Base-by-base conservation (phyloP, 1,139 yeast genomes). In the Pichiaceae sp. region DNA sequence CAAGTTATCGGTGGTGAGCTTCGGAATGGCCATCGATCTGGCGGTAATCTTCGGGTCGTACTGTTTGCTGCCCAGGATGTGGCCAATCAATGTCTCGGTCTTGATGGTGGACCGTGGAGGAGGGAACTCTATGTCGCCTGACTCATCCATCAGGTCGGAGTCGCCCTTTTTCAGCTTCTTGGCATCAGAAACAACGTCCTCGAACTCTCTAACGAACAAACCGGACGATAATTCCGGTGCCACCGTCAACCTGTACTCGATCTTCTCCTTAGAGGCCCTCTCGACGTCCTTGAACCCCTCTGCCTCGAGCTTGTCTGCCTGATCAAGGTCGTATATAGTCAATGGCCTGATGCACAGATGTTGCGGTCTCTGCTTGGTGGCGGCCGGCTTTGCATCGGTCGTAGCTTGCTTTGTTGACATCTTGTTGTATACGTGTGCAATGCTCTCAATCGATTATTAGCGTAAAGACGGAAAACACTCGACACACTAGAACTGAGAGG, bases 201-300 rank as follows among this genome's bases (percentile, higher is more conserved):
- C 52, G 58, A 78, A 84, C 41, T 76, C 78, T 54, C 96, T 72
- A 36, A 83, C 67, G 52, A 89, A 89, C 42, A 91, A 68, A 2
- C 97, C 97, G 4, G 89, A 76, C 47, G 93, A 78, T 43, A 91
- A 70, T 57, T 91, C 98, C 9, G 97, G 97, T 56, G 96, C 87
- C 3, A 68, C 75, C 3, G 72, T 70, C 46, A 91, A 66, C 49
- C 96, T 70, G 62, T 84, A 89, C 45, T 63, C 62, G 41, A 84
- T 62, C 49, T 73, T 78, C 40, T 78, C 86, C 19, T 55, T 57
- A 5, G 85, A 57, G 37, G 86, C 80, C 42, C 94, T 72, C 54
- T 79, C 89, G 9, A 63, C 55, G 28, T 70, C 75, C 4, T 84
- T 76, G 59, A 86, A 87, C 11, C 93, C 87, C 37, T 63, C 59